Evolutionary conservation across 495 filamentous ascomycete genomes (phyloP).

Genomic region (Trichodelitschia bisporula): DNA sequence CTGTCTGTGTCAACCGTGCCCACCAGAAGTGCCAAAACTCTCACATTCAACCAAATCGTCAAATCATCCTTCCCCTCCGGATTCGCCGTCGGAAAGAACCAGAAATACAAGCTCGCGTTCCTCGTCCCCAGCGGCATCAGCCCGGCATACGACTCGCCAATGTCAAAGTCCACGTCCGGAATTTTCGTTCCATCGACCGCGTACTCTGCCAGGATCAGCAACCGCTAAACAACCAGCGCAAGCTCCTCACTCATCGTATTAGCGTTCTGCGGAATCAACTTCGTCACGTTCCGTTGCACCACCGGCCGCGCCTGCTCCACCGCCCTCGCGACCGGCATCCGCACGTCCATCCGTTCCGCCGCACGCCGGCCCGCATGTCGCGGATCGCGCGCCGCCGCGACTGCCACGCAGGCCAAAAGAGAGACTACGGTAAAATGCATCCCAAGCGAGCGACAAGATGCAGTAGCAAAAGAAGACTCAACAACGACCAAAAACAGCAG

Average conservation of each 20-base stretch:
- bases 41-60: constrained; percentile 18
- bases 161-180: constrained; percentile 18
- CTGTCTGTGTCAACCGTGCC: constrained; percentile 1
- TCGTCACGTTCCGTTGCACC: constrained; percentile 1
- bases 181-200: constrained; percentile 16
- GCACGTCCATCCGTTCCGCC: constrained; percentile 2
- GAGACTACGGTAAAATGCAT: too few relatives aligned
- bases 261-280: background rate
- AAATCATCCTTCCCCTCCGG: constrained; percentile 12
- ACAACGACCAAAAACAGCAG: too few relatives aligned
- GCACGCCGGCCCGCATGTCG: constrained; percentile 11
- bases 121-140: constrained; percentile 14
- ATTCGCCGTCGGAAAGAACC: constrained; percentile 17
- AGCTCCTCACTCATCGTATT: constrained; percentile 2
- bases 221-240: background rate
- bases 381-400: constrained; percentile 9
- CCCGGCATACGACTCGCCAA: constrained; percentile 19
- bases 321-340: constrained; percentile 1
- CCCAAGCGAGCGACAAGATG: too few relatives aligned
- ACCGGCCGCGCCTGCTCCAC: constrained; percentile 1
- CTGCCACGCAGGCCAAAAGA: constrained; percentile 7
- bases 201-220: constrained; percentile 9
- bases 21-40: background rate
- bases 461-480: too few relatives aligned
- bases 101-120: constrained; percentile 17